phyloP scores from a whole-genome alignment of 1,284 basidiomycete genomes.

The Boletellus dicymbophilus region DNA sequence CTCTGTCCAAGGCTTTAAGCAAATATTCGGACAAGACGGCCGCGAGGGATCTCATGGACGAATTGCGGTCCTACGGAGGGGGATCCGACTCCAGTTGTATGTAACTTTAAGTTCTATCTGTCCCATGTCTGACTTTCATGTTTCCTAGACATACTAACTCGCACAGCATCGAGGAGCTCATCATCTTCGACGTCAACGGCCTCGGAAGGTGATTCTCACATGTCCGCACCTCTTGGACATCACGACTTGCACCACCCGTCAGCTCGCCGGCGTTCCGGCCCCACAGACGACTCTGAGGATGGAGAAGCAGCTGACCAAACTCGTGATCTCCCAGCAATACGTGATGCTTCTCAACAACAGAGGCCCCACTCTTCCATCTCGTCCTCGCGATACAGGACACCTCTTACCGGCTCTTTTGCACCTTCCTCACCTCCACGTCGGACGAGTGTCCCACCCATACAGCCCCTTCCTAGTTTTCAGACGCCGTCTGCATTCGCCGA shows the following conservation, averaged over 20 bases:
- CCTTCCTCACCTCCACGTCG: slow-evolving; percentile 50
- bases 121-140: slow-evolving; percentile 1
- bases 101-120: slow-evolving; percentile 21
- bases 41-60: slow-evolving; percentile 75
- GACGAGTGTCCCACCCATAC: slow-evolving; percentile 43
- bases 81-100: slow-evolving; percentile 73
- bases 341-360: slow-evolving; percentile 41
- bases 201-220: slow-evolving; percentile 43
- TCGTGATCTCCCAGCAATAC: slow-evolving; percentile 43
- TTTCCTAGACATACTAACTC: slow-evolving; percentile 20
- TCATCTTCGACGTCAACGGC: slow-evolving; percentile 62
- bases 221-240: slow-evolving; percentile 19
- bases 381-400: slow-evolving; percentile 76
- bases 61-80: slow-evolving; percentile 80
- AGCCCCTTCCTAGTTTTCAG: slow-evolving; percentile 73
- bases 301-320: slow-evolving; percentile 52
- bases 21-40: slow-evolving; percentile 84
- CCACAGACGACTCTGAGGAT: slow-evolving; percentile 31
- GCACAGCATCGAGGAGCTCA: slow-evolving; percentile 47
- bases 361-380: slow-evolving; percentile 64
- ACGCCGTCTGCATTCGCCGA: slow-evolving; percentile 73
- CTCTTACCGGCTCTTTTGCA: slow-evolving; percentile 59
- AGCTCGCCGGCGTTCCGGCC: not conserved
- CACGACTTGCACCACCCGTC: slow-evolving; percentile 20
- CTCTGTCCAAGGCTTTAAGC: slow-evolving; percentile 61